Base-by-base conservation (phyloP, 1,139 yeast species). In the Candida neerlandica region DNA sequence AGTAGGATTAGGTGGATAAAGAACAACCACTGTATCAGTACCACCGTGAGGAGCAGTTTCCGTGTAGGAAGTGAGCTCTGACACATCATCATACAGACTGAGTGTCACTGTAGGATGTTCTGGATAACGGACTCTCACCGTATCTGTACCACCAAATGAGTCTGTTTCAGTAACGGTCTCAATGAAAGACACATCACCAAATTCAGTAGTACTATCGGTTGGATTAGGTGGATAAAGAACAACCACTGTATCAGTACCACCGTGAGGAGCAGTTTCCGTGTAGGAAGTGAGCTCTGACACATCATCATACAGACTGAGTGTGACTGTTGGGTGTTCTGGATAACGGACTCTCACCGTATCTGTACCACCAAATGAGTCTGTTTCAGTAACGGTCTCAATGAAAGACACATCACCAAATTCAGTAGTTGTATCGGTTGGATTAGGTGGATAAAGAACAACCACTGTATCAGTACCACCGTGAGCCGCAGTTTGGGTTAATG, bases 91-190 rank as follows among this genome's bases (percentile, higher is more conserved):
- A 1, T 50, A 46, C 2, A 58, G 49, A 49, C 26, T 18, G 30
- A 16, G 43, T 5, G 19, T 40, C 9, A 43, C 48, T 3, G 56
- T 51, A 50, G 56, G 51, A 38, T 47, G 45, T 5, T 43, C 30
- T 21, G 69, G 67, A 18, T 55, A 57, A 12, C 56, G 56, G 23
- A 64, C 57, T 38, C 55, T 46, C 2, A 62, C 61, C 12, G 62
- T 54, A 42, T 57, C 56, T 2, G 61, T 57, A 3, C 49, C 56
- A 15, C 49, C 53, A n/a, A 50, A 15, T 15, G 41, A 18, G 15
- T 38, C 33, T 12, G 33, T 30, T 10, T 30, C 14, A 7, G 12
- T 30, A n/a, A 5, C 5, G 5, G 33, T 30, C 14, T 11, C 14
- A 5, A 30, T 12, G 11, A 6, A 1, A 5, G n/a, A 11, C 33